Conservation (phyloP, 116 monocot species). For the Cymodocea nodosa region DNA sequence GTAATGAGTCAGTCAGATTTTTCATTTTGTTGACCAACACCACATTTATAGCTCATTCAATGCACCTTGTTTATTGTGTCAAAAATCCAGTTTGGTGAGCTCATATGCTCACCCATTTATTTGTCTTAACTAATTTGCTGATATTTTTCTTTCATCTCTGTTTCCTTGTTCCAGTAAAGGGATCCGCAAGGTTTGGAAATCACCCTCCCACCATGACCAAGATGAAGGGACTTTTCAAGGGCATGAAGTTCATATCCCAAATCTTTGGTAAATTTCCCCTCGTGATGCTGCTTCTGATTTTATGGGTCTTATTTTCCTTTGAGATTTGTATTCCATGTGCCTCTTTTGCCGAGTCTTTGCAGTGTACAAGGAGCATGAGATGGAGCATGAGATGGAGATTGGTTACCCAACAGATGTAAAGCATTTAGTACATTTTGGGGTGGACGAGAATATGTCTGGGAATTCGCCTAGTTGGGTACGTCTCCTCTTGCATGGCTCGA, state of each 20-base stretch:
- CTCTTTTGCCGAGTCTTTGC: neutral
- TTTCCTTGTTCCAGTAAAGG: neutral
- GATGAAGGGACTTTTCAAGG: conserved; percentile 86
- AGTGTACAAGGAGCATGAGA: too few species aligned
- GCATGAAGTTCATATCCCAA: conserved; percentile 66
- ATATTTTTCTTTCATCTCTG: neutral
- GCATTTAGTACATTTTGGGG: conserved; percentile 80
- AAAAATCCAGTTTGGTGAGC: too few species aligned
- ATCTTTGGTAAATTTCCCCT: conserved; percentile 53
- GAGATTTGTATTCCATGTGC: neutral
- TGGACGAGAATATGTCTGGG: conserved; percentile 20
- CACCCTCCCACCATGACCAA: conserved; percentile 25
- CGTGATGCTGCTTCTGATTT: neutral
- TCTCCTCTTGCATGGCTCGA: neutral
- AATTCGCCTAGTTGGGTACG: conserved; percentile 54
- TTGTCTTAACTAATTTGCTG: neutral
- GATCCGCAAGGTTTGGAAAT: neutral
- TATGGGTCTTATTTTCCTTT: too few species aligned
- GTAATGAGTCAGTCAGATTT: neutral
- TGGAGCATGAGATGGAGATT: conserved; percentile 88
- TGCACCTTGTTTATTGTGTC: neutral
- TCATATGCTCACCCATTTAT: too few species aligned
- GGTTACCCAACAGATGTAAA: conserved; percentile 84
- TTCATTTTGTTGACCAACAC: neutral
- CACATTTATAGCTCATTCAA: conserved; percentile 8